phyloP scores from a whole-genome alignment of 73 alveolate genomes.

The Urostyla sp. region DNA sequence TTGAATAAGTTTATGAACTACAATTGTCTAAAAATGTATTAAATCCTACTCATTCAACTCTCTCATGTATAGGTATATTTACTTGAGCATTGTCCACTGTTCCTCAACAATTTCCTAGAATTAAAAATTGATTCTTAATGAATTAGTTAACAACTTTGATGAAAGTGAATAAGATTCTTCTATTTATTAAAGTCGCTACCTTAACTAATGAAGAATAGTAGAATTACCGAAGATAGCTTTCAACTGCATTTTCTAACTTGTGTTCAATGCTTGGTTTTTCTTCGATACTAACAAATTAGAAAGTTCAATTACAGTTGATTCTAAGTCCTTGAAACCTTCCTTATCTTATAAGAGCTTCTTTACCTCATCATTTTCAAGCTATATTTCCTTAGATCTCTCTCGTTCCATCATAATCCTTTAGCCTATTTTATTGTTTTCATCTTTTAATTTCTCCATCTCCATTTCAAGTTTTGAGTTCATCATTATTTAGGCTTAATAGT shows the following conservation, averaged over 20 bases:
- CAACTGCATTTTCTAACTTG: conserved; percentile 5
- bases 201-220: conserved; percentile 23
- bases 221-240: conserved; percentile 35
- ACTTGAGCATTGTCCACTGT: conserved; percentile 13
- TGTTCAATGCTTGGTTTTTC: conserved; percentile 15
- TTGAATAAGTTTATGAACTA: not conserved
- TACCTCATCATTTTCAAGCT: conserved; percentile 3
- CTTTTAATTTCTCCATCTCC: conserved; percentile 7
- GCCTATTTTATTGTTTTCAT: conserved; percentile 15
- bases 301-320: conserved; percentile 19
- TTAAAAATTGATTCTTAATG: conserved; percentile 6
- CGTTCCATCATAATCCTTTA: not conserved
- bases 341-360: conserved; percentile 6
- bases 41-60: not conserved
- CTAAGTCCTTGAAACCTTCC: conserved; percentile 21
- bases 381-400: not conserved
- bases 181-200: not conserved
- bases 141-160: not conserved
- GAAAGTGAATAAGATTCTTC: conserved; percentile 5
- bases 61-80: conserved; percentile 8
- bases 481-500: not conserved
- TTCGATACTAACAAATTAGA: conserved; percentile 24
- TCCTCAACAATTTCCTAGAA: conserved; percentile 36
- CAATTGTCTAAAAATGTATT: not conserved
- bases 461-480: conserved; percentile 16